Base-by-base conservation (phyloP, 495 filamentous ascomycete species). In the Lasiosphaeria miniovina region DNA sequence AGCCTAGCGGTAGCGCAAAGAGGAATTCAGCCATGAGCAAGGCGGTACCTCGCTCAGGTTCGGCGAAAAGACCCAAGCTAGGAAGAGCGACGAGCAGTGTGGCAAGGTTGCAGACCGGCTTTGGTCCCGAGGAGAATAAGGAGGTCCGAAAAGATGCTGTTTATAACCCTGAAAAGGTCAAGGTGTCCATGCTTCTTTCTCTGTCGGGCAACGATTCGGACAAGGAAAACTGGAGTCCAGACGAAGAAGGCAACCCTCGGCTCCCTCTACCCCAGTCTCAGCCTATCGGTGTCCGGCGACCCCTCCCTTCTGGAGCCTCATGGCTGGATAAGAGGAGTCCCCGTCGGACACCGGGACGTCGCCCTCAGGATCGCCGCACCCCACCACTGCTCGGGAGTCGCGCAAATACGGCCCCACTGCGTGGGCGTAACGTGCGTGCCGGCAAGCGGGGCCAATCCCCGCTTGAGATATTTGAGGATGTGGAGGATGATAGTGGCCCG, bases 181-280 rank as follows among this genome's bases (percentile, higher is more conserved):
- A 74, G 60, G 58, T 69, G 7, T 67, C 68, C n/a, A 59, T 62
- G 35, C 62, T 71, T 31, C 46, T 69, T 9, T 68, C 68, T 36
- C 64, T 68, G 0, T 69, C 71, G 2, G 74, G 70, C 40, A 61
- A 86, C 43, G 93, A 96, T 55, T 95, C 90, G 2, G 93, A 97
- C 66, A 97, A 97, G 70, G 93, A 97, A 75, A 97, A 97, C 69
- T 94, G 90, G 90, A 82, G 87, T 52, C 63, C 80, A 55, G 60
- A 80, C 69, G 58, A 77, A 77, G 68, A 79, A 60, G 65, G 85
- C 73, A 66, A 79, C 74, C 53, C 72, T 24, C 62, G 55, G 34
- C 68, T 61, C 45, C 74, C 70, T 64, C 58, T 61, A 24, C 52
- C 49, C 6, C 52, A 55, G 49, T 54, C 61, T 15, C 48, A 54